Percentiles rank a stretch among this genome's conserved stretches.
Evolutionary conservation across 2,329 filamentous ascomycete genomes (phyloP).

Genomic region (Bisporella sp.): DNA sequence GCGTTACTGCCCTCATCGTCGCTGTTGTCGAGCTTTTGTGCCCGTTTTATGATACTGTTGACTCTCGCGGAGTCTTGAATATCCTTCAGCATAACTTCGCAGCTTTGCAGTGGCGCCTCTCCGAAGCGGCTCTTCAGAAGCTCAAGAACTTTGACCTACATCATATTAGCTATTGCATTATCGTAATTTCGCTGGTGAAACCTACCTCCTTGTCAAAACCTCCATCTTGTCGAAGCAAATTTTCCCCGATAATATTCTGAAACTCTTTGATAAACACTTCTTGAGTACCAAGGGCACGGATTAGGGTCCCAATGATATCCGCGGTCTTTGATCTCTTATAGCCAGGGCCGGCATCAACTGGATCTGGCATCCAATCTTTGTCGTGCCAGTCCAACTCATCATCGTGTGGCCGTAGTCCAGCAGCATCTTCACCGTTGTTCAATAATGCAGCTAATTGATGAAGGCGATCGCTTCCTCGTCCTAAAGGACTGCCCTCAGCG

Average conservation of each 20-base stretch:
- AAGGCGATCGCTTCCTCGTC: slow-evolving; percentile 42
- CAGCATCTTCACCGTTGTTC: slow-evolving; percentile 34
- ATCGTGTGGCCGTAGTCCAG: slow-evolving; percentile 46
- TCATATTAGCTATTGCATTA: slow-evolving; percentile 4
- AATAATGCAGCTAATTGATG: slow-evolving; percentile 63
- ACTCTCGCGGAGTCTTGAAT: slow-evolving; percentile 75
- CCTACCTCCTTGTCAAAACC: slow-evolving; percentile 64
- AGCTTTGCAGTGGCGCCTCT: slow-evolving; percentile 78
- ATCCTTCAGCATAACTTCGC: slow-evolving; percentile 96
- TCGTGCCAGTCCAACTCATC: slow-evolving; percentile 84
- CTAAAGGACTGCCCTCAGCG: slow-evolving; percentile 26
- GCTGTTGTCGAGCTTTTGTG: slow-evolving; percentile 32
- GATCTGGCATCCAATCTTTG: slow-evolving; percentile 88
- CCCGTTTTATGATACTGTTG: slow-evolving; percentile 58
- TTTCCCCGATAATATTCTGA: slow-evolving; percentile 79
- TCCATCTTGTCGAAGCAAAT: slow-evolving; percentile 60
- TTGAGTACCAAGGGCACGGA: slow-evolving; percentile 80
- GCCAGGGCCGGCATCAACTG: slow-evolving; percentile 85
- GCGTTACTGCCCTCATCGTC: slow-evolving; percentile 20
- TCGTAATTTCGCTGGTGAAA: slow-evolving; percentile 2
- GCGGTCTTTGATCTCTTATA: slow-evolving; percentile 84
- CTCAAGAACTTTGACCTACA: slow-evolving; percentile 67
- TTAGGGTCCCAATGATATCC: slow-evolving; percentile 86
- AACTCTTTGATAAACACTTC: slow-evolving; percentile 94
- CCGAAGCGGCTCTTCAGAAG: slow-evolving; percentile 86